Evolutionary conservation across 2,329 filamentous ascomycete genomes (phyloP), one percentile per base, ranked within the genome.

Genomic region (Sclerotinia borealis): DNA sequence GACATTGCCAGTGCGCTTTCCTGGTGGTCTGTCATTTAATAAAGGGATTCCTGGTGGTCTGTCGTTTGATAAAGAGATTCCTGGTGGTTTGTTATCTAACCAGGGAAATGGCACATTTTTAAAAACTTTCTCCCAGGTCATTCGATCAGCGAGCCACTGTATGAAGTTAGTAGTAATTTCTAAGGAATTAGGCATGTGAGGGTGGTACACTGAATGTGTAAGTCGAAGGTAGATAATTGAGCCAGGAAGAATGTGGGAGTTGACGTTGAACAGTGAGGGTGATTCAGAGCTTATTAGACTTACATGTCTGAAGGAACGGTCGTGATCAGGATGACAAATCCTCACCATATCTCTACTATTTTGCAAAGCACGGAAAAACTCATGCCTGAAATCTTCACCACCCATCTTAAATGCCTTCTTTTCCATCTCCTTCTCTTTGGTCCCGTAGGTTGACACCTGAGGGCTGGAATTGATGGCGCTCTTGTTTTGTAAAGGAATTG

Each of bases 331-430:
- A 47, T 55, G 36, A 25, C 4, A 13, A 6, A 5, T 27, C 27
- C 37, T 68, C 1, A 63, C 59, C 5, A 60, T 17, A 51, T 67
- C 63, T 36, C 68, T 64, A 29, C 59, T 64, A 36, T 55, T 63
- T 39, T 70, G 69, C 5, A 71, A 31, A 41, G 63, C 64, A 19
- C 66, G 58, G 37, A 70, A 71, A 48, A 71, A 70, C 25, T 56
- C 49, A 43, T 41, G 55, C 29, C 68, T 50, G 17, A 64, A 43
- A 2, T 27, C 25, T 19, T n/a, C 10, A 15, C 64, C 64, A 4
- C 64, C 63, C 22, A 36, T 45, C 17, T 27, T 17, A 4, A 54
- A 64, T 27, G 65, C 67, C 36, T 64, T 67, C 5, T 19, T 19
- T 41, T 69, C 66, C 69, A 71, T 71, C 2, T 63, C 3, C 11